A percentile compares a stretch with the other conserved stretches of the same genome.
Evolutionary conservation across 23 red algal species (phyloP).

Genomic region (Gracilaria caudata): DNA sequence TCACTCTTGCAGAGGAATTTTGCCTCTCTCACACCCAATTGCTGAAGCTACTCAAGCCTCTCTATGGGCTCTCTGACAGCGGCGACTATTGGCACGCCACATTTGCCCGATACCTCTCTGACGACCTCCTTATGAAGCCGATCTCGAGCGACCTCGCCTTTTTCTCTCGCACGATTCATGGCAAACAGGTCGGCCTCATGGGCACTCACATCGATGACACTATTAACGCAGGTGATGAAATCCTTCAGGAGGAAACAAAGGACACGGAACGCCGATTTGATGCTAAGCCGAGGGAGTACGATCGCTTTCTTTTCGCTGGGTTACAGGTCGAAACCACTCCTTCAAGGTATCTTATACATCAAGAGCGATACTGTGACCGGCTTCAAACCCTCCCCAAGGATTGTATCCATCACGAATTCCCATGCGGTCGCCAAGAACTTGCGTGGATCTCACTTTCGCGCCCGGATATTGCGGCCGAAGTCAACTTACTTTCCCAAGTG

Average conservation of each 20-base stretch:
- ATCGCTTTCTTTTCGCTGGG: constrained; percentile 7
- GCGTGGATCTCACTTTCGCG: constrained; percentile 1
- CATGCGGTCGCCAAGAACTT: neutral
- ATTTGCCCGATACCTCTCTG: constrained; percentile 2
- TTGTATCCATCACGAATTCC: neutral
- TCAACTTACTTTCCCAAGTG: constrained; percentile 6
- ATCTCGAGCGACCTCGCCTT: neutral
- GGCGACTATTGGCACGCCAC: constrained; percentile 55
- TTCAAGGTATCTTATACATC: neutral
- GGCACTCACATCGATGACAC: constrained; percentile 6
- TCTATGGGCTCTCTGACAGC: constrained; percentile 39
- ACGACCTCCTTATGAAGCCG: constrained; percentile 20
- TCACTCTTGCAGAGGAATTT: constrained; percentile 19
- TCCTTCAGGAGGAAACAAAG: neutral
- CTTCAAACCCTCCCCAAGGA: neutral
- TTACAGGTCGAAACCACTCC: neutral
- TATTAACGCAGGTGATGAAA: neutral
- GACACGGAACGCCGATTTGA: constrained; percentile 9
- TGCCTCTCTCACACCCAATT: neutral
- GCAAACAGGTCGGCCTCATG: neutral
- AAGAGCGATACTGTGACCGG: neutral
- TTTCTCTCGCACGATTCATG: constrained; percentile 14
- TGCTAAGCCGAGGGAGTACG: neutral
- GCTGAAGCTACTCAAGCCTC: constrained; percentile 32
- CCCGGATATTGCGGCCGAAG: neutral